Conservation (phyloP, 2,329 filamentous ascomycete species). For the Phyllosticta citrichinensis region DNA sequence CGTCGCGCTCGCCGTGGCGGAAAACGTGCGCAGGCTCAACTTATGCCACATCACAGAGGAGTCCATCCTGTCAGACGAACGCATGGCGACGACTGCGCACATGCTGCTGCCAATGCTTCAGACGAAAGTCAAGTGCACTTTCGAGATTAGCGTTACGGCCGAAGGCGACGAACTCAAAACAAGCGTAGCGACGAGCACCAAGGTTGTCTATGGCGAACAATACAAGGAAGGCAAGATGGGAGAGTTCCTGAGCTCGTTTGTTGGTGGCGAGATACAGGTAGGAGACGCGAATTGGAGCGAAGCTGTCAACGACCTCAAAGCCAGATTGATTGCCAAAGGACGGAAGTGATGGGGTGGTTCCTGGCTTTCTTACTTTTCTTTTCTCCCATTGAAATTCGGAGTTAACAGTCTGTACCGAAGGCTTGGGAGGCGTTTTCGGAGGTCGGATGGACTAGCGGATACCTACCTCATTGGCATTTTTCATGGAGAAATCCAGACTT, state of each 20-base stretch:
- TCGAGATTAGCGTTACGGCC: conserved; percentile 49
- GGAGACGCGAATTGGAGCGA: conserved; percentile 26
- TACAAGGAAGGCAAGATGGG: conserved; percentile 67
- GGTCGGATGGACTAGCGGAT: not conserved
- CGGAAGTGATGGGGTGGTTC: conserved; percentile 21
- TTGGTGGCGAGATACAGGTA: conserved; percentile 27
- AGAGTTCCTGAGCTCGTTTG: conserved; percentile 55
- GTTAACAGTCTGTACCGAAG: not conserved
- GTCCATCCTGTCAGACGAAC: conserved; percentile 54
- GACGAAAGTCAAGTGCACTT: conserved; percentile 56
- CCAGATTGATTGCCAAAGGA: conserved; percentile 34
- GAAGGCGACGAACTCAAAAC: conserved; percentile 33
- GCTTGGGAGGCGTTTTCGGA: not conserved
- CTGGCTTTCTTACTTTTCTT: not conserved
- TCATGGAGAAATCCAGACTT: not conserved
- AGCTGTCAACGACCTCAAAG: conserved; percentile 34
- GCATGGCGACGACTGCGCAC: conserved; percentile 50
- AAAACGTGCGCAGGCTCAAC: conserved; percentile 52
- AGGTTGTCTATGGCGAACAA: conserved; percentile 65
- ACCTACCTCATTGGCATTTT: not conserved
- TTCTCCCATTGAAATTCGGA: not conserved
- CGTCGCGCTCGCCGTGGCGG: conserved; percentile 47
- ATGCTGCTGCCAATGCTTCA: conserved; percentile 54
- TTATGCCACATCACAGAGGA: conserved; percentile 56
- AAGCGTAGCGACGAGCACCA: conserved; percentile 33